Percentiles rank a stretch among this genome's conserved stretches.
phyloP scores from a whole-genome alignment of 164 flowering plant species.

The Nymphaea thermarum region DNA sequence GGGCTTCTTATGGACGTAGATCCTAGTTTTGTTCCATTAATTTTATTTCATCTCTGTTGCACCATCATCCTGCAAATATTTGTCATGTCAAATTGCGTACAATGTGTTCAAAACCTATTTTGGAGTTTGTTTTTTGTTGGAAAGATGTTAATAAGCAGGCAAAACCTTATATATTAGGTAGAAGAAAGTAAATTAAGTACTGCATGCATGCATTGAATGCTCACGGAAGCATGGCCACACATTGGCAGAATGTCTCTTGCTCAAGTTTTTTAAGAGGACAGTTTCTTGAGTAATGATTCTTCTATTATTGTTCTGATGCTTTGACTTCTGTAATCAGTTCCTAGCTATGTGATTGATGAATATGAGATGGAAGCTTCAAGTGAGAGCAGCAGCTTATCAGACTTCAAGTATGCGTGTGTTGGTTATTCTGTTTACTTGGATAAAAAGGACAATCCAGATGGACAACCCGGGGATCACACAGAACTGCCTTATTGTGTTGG shows the following conservation, averaged over 20 bases:
- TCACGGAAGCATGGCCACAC: not conserved
- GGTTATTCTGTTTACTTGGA: conserved; percentile 54
- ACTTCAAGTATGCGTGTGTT: conserved; percentile 53
- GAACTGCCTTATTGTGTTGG: conserved; percentile 59
- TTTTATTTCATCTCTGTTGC: too few species aligned
- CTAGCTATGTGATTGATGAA: conserved; percentile 30
- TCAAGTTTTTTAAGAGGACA: not conserved
- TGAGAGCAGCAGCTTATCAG: conserved; percentile 36
- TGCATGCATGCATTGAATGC: too few species aligned
- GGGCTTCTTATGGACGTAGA: too few species aligned
- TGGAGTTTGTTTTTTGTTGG: too few species aligned
- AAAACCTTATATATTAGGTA: not conserved
- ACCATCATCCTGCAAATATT: too few species aligned
- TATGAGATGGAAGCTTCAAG: conserved; percentile 47
- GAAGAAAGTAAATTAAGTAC: too few species aligned
- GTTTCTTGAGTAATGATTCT: not conserved
- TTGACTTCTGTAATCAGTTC: conserved; percentile 24
- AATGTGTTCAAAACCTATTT: too few species aligned
- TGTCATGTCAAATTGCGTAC: too few species aligned
- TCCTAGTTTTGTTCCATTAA: too few species aligned
- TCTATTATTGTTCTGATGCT: too few species aligned
- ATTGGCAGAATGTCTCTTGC: not conserved
- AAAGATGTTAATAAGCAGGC: not conserved
- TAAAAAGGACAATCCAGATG: conserved; percentile 16
- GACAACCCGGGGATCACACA: conserved; percentile 16